Evolutionary conservation across 208 protist species (phyloP).

Genomic region (Leishmania aethiopica): DNA sequence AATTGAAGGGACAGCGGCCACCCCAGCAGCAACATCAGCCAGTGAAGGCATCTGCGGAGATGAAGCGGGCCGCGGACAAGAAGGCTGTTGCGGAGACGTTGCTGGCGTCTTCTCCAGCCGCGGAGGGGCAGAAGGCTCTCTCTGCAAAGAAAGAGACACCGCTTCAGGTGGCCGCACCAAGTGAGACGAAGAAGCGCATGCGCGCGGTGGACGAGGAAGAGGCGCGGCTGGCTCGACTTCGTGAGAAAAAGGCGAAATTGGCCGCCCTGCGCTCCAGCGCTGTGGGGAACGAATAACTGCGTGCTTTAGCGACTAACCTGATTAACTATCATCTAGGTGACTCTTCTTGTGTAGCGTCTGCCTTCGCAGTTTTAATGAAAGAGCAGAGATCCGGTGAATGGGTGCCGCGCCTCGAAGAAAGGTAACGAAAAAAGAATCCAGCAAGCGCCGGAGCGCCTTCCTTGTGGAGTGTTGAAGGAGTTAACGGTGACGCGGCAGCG

Average conservation of each 20-base stretch:
- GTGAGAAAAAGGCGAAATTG: slow-evolving; percentile 68
- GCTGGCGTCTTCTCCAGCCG: neutral
- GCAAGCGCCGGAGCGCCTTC: too few relatives aligned
- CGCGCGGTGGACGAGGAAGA: slow-evolving; percentile 41
- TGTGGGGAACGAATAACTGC: slow-evolving; percentile 21
- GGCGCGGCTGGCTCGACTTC: slow-evolving; percentile 55
- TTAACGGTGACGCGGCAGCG: neutral
- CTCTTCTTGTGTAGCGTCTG: neutral
- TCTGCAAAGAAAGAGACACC: slow-evolving; percentile 5
- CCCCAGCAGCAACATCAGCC: neutral
- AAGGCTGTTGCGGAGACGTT: slow-evolving; percentile 7
- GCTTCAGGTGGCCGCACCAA: neutral
- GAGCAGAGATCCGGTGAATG: neutral
- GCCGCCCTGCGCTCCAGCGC: slow-evolving; percentile 49
- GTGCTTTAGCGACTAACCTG: slow-evolving; percentile 13
- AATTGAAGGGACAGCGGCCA: slow-evolving; percentile 13
- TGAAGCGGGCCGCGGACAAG: slow-evolving; percentile 1
- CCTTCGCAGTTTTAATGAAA: neutral
- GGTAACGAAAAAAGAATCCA: neutral
- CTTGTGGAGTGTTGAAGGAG: neutral
- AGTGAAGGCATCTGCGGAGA: slow-evolving; percentile 5
- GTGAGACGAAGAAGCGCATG: slow-evolving; percentile 29
- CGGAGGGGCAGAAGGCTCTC: slow-evolving; percentile 3
- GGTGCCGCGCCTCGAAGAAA: neutral
- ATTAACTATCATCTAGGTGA: neutral